Evolutionary conservation across 306 rosid species (phyloP), one percentile per base, ranked within the genome.

Genomic region (Rubus parviflorus): DNA sequence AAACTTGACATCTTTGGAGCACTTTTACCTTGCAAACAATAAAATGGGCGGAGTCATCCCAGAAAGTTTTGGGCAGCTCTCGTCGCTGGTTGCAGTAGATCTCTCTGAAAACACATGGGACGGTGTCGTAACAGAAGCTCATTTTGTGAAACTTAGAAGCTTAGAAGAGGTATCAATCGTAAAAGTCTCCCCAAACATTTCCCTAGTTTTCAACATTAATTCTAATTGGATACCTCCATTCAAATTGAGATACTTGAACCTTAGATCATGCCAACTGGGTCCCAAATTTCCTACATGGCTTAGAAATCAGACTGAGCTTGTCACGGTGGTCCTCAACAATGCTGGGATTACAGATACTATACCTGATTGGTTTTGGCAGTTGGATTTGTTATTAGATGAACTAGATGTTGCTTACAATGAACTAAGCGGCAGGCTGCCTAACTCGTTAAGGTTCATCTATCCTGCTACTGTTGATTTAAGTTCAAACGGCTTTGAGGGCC

Each of bases 191-290:
- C 51, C 69, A 53, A 79, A 51, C 49, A 46, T 61, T 4, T 45
- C 75, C n/a, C 45, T 83, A 38, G 45, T 66, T 43, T 43, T 80
- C 69, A 17, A 83, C 40, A 58, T 81, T 6, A 73, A 73, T 70
- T 38, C 81, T 7, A 0, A 70, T 4, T 86, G 87, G 89, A 65
- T 67, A 37, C 81, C 87, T 75, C 80, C 87, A 5, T 81, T 83
- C 7, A 74, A 72, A 61, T 75, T 86, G 43, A 3, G 1, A 9
- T 0, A 0, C 5, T 5, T 83, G 42, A 0, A 0, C 1, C 58
- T 86, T 8, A 60, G 58, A 25, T 54, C 72, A 14, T 77, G 79
- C 12, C 7, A 43, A 43, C 6, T 72, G 19, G 53, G 65, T 51
- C 81, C 78, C 5, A 74, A 67, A 53, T 77, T 83, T 78, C 87